Percentiles rank a stretch among this genome's conserved stretches.
These are phyloP conservation scores for Cutaneotrichosporon mucoides DNA, from an alignment of 1,284 basidiomycete genomes.

Conservation along the genomic window DNA sequence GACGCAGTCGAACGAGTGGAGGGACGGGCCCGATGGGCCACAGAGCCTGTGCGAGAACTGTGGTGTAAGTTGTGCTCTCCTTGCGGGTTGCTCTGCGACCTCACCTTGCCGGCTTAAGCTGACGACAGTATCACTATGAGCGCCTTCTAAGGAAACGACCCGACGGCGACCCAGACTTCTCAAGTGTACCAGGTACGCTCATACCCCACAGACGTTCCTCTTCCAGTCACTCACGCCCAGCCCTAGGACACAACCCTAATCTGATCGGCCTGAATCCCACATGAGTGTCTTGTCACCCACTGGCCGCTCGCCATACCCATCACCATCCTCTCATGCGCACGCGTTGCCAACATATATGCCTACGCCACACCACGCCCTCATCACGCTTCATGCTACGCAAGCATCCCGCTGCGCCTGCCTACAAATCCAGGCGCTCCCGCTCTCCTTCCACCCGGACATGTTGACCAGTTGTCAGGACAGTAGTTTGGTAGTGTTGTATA, in stretches of 20 bases:
- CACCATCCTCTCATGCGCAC: too few species aligned
- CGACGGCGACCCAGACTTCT: constrained; percentile 13
- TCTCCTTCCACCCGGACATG: too few species aligned
- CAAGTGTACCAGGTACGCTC: constrained; percentile 2
- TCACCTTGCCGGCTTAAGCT: not conserved
- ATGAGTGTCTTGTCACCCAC: not conserved
- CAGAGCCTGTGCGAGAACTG: constrained; percentile 34
- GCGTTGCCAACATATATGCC: too few species aligned
- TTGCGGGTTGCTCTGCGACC: too few species aligned
- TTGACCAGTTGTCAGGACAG: not conserved
- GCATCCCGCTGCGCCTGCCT: too few species aligned
- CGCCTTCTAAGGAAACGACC: constrained; percentile 4
- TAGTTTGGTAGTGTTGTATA: constrained; percentile 5
- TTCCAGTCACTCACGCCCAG: not conserved
- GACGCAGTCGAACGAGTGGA: constrained; percentile 23
- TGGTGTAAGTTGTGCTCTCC: constrained; percentile 25
- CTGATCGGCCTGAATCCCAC: constrained; percentile 4
- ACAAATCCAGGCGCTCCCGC: too few species aligned
- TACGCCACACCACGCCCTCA: too few species aligned
- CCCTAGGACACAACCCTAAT: constrained; percentile 4
- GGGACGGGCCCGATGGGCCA: constrained; percentile 35
- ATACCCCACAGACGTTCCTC: too few species aligned
- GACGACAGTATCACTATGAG: constrained; percentile 13
- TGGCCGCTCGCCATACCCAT: too few species aligned
- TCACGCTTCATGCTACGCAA: too few species aligned